Evolutionary conservation across 2,329 filamentous ascomycete genomes (phyloP), one percentile per base, ranked within the genome.

Genomic region (Lasiodiplodia hormozganensis): DNA sequence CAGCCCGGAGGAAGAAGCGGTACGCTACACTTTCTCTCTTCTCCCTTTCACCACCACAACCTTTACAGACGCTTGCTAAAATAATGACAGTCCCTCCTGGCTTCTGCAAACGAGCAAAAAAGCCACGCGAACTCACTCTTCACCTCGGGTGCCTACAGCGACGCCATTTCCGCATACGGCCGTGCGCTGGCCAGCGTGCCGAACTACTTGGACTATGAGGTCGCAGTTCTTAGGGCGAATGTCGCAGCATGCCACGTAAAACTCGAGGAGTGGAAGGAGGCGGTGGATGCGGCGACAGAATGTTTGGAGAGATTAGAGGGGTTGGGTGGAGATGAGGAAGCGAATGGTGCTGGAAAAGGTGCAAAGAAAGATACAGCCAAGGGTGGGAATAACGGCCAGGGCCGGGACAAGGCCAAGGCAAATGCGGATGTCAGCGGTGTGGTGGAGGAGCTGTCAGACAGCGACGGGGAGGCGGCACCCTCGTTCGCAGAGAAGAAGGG

Each of bases 201-300:
- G 2, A 90, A 88, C 71, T 96, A 97, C 77, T 87, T 97, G 31
- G 89, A 95, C 77, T 97, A 93, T 81, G 93, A 97, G 73, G 85
- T 95, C 70, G 93, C 94, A 31, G 92, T 98, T 11, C 85, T 98
- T 6, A 89, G 90, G 69, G 94, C 92, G 77, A 98, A 98, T 82
- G 90, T 97, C 72, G 88, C 95, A 1, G 95, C 94, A 11, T 97
- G 94, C 76, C 89, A 97, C 74, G 79, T 98, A 67, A 96, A 96
- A 77, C 84, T 96, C 3, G 85, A 89, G 70, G 90, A 95, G 70
- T 97, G 94, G 92, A 93, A 94, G 72, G 89, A 92, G 36, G 92
- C 93, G 11, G 86, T 94, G 53, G 89, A 90, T 60, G 86, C 88
- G 11, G 94, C 94, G 0, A 92, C 89, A 0, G 84, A 87, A 12